Evolutionary conservation across 2,329 filamentous ascomycete genomes (phyloP), one percentile per base, ranked within the genome.

Genomic region (Microcyclosporella mali): DNA sequence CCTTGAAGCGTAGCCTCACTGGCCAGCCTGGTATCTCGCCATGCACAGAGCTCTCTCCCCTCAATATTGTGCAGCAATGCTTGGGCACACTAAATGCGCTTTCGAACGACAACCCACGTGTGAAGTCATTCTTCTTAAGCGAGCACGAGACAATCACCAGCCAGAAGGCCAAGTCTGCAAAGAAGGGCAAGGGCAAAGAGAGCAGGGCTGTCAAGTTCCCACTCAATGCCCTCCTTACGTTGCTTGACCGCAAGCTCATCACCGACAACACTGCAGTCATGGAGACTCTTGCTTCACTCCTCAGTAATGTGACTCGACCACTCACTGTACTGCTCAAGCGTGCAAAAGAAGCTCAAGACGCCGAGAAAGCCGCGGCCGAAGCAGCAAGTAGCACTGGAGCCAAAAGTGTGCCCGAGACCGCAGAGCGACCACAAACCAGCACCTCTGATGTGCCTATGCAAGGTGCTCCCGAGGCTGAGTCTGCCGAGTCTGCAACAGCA

Each of bases 261-360:
- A 94, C 95, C 69, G 92, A 98, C 67, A 98, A 88, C 66, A 89
- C 90, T n/a, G 77, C 82, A 6, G 90, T 95, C 43, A 97, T 98
- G 89, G 90, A 95, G 56, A 83, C 88, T 50, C 75, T 98, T 18
- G 92, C 92, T 2, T 82, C 84, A 51, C 71, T 98, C 21, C 75
- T 98, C 18, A 90, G 88, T 63, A 83, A 85, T 52, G 88, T 97
- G 43, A 98, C 92, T 0, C 75, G 84, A 43, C 92, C 92, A 9
- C 74, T 98, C 18, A 85, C 86, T 49, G 79, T 83, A 25, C 71
- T 94, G 17, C 81, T 94, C 53, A 85, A 86, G 45, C 87, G 88
- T 48, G 85, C 89, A 50, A 89, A 85, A 60, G 86, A 90, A 56
- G 74, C 77, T 21, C 72, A 58, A 32, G 49, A 52, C 2, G 56